Base-by-base conservation (phyloP, 441 rosid genomes). In the Populus hybrid region DNA sequence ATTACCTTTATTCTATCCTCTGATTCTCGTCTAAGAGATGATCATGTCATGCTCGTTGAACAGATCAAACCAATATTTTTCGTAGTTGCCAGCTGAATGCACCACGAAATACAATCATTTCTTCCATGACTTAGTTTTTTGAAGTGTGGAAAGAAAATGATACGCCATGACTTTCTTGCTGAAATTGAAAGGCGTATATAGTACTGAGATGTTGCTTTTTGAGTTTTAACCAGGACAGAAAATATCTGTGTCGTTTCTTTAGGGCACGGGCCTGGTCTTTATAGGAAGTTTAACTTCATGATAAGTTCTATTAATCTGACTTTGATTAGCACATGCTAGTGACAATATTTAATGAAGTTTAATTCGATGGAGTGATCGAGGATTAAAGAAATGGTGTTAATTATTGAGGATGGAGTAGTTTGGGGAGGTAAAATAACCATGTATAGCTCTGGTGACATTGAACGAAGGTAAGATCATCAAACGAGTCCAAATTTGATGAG, bases 401-500 rank as follows among this genome's bases (percentile, higher is more conserved):
- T 36, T 69, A 65, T 40, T 28, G 24, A 71, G 26, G 63, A n/a
- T 70, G 21, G 77, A 61, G 35, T 34, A 34, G 8, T 6, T 34
- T 34, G 35, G 35, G 32, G 30, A 67, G 69, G 53, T 30, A n/a
- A 72, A 61, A 28, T 28, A 28, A 20, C 20, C 8, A 50, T 26
- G 63, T 67, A n/a, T 2, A 1, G 61, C 34, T 50, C 3, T 1
- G 50, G 14, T 46, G n/a, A 67, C 24, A 50, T 72, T 40, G 73
- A 18, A 73, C 12, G 24, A 63, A 70, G 50, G 74, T 34, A 34
- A 34, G 24, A 67, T 67, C 70, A 10, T 70, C 57, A 81, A 77
- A 59, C 26, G 65, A 69, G 7, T 53, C 77, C 75, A 76, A 77
- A 40, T 67, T 73, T 32, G 79, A 83, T 77, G 78, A 76, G 74